A percentile compares a stretch with the other conserved stretches of the same genome.
phyloP scores from a whole-genome alignment of 2,329 filamentous ascomycete genomes.

The Lasiodiplodia sp. region DNA sequence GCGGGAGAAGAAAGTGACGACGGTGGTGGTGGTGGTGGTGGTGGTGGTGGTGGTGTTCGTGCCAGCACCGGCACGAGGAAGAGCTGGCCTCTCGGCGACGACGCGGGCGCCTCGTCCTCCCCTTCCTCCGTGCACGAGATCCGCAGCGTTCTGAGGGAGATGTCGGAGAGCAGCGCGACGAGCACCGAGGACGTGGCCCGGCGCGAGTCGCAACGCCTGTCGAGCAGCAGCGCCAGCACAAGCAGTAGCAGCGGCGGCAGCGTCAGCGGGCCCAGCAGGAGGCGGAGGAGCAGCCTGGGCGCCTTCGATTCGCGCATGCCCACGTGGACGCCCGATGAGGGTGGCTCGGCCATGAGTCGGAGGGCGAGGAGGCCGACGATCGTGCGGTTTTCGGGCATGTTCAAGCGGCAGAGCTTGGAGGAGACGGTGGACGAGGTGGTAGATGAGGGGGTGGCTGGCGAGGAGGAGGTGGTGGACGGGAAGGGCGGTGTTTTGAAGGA shows the following conservation, averaged over 20 bases:
- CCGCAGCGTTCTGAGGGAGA: constrained; percentile 9
- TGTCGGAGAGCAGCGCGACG: constrained; percentile 4
- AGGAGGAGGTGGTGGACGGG: neutral
- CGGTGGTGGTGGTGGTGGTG: neutral
- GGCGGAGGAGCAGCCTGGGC: constrained; percentile 6
- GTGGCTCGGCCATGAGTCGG: neutral
- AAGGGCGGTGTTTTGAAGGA: neutral
- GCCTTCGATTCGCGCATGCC: constrained; percentile 8
- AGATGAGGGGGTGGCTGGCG: neutral
- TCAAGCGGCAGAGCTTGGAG: constrained; percentile 19
- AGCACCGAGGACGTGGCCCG: neutral
- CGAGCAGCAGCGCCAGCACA: neutral
- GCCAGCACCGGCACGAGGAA: neutral
- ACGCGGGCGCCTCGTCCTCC: neutral
- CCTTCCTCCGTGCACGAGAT: neutral
- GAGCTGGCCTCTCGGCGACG: neutral
- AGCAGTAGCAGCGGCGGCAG: neutral
- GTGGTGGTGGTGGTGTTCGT: neutral
- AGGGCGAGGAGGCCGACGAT: constrained; percentile 17
- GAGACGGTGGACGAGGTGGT: constrained; percentile 20
- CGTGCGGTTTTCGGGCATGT: constrained; percentile 19
- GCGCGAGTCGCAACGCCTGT: neutral
- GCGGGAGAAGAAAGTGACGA: neutral
- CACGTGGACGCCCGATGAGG: neutral
- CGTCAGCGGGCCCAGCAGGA: neutral